Evolutionary conservation across 768 basidiomycete genomes (phyloP).

Genomic region (Auricularia sp.): DNA sequence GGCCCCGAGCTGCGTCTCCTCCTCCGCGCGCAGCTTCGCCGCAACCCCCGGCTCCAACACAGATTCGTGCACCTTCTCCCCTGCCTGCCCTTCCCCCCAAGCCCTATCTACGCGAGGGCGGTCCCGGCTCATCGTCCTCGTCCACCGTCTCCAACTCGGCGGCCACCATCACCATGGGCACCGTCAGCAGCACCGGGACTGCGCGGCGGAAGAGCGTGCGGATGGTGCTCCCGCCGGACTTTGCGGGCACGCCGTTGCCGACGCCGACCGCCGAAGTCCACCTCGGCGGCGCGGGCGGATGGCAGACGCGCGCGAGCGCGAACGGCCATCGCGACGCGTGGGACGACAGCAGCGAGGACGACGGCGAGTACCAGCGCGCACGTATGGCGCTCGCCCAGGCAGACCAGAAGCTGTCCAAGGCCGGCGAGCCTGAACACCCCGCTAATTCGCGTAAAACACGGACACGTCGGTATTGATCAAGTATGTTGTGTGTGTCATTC

Average conservation of each 20-base stretch:
- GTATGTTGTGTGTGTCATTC: not conserved
- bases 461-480: not conserved
- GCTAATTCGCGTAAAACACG: not conserved
- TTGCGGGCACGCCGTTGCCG: conserved; percentile 56
- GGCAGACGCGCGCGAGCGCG: conserved; percentile 11
- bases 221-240: conserved; percentile 67
- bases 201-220: conserved; percentile 59
- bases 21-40: conserved; percentile 14
- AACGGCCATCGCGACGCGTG: conserved; percentile 34
- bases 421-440: not conserved
- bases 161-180: conserved; percentile 5
- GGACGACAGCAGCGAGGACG: conserved; percentile 64
- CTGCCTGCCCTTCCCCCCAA: not conserved
- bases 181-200: conserved; percentile 11
- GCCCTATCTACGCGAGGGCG: not conserved
- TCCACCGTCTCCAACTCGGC: not conserved
- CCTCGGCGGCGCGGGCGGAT: not conserved
- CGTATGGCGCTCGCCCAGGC: conserved; percentile 40
- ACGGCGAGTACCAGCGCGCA: conserved; percentile 54
- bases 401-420: not conserved
- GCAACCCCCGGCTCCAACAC: conserved; percentile 6
- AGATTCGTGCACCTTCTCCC: not conserved
- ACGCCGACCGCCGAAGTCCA: conserved; percentile 32
- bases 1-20: conserved; percentile 1
- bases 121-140: not conserved